These are phyloP conservation scores for Singerocomus rubriflavus DNA, from an alignment of 1,284 basidiomycete species.

Conservation along the genomic window DNA sequence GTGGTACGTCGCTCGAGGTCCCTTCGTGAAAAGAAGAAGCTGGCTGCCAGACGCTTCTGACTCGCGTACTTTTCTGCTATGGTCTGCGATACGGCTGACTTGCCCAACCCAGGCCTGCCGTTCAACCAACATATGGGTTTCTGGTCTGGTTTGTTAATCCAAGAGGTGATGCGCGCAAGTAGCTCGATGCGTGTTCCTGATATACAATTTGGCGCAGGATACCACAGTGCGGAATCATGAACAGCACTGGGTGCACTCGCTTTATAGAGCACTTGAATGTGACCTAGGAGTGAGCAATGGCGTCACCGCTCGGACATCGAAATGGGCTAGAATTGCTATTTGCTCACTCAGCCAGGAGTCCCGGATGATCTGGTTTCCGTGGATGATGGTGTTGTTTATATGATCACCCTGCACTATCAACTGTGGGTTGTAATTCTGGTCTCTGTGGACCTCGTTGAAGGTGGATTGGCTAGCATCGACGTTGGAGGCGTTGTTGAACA, in stretches of 20 bases:
- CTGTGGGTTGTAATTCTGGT: too few relatives aligned
- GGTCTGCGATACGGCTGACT: not conserved
- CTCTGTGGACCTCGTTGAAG: too few relatives aligned
- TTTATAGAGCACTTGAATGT: constrained; percentile 16
- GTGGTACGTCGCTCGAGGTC: constrained; percentile 4
- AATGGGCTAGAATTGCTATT: not conserved
- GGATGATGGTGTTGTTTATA: too few relatives aligned
- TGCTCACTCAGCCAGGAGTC: constrained; percentile 12
- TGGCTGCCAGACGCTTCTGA: too few relatives aligned
- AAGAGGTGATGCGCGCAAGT: constrained; percentile 16
- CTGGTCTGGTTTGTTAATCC: constrained; percentile 7
- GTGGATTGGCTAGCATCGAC: too few relatives aligned
- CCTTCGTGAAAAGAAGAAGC: not conserved
- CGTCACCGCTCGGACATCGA: not conserved
- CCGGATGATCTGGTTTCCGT: constrained; percentile 22
- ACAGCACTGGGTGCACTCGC: constrained; percentile 19
- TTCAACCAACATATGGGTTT: not conserved
- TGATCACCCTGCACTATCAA: too few relatives aligned
- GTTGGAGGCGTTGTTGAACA: too few relatives aligned
- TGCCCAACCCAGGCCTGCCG: not conserved
- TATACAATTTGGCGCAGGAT: constrained; percentile 23
- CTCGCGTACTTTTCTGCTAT: too few relatives aligned
- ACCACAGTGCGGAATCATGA: constrained; percentile 19
- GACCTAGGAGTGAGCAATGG: not conserved
- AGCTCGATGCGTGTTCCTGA: constrained; percentile 24